These are phyloP conservation scores for Lithocarpus polystachyus DNA, from an alignment of 306 rosid genomes.

Conservation along the genomic window DNA sequence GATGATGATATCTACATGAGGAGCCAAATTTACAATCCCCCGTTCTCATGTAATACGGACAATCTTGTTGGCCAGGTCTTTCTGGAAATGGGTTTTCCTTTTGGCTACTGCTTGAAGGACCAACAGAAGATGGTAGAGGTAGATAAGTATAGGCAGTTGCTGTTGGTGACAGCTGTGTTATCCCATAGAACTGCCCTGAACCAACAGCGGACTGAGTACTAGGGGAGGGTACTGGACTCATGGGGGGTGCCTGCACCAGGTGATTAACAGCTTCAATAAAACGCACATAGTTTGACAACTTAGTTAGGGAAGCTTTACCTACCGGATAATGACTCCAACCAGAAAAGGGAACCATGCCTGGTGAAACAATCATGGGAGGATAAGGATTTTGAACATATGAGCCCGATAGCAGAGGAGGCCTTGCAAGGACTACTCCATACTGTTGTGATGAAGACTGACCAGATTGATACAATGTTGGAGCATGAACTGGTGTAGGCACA, in stretches of 20 bases:
- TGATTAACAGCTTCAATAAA: conserved; percentile 29
- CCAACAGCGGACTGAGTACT: conserved; percentile 56
- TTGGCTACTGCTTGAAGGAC: conserved; percentile 58
- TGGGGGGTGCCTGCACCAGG: conserved; percentile 57
- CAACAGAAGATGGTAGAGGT: conserved; percentile 53
- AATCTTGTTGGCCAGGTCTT: conserved; percentile 93
- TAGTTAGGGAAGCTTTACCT: conserved; percentile 27
- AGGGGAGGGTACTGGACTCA: conserved; percentile 66
- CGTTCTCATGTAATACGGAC: conserved; percentile 88
- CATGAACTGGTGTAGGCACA: conserved; percentile 41
- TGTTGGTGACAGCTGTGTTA: conserved; percentile 57
- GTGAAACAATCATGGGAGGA: conserved; percentile 74
- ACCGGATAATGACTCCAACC: conserved; percentile 91
- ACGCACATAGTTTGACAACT: conserved; percentile 16
- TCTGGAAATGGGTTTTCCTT: conserved; percentile 79
- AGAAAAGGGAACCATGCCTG: conserved; percentile 66
- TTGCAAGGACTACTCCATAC: conserved; percentile 73
- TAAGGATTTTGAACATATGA: conserved; percentile 73
- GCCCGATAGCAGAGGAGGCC: conserved; percentile 78
- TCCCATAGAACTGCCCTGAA: conserved; percentile 60
- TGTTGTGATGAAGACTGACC: conserved; percentile 72
- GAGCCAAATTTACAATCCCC: conserved; percentile 97
- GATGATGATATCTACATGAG: conserved; percentile 98
- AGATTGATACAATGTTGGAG: conserved; percentile 57
- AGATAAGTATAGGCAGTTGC: conserved; percentile 57